phyloP scores from a whole-genome alignment of 23 red algal species.

The Gracilariopsis chorda region DNA sequence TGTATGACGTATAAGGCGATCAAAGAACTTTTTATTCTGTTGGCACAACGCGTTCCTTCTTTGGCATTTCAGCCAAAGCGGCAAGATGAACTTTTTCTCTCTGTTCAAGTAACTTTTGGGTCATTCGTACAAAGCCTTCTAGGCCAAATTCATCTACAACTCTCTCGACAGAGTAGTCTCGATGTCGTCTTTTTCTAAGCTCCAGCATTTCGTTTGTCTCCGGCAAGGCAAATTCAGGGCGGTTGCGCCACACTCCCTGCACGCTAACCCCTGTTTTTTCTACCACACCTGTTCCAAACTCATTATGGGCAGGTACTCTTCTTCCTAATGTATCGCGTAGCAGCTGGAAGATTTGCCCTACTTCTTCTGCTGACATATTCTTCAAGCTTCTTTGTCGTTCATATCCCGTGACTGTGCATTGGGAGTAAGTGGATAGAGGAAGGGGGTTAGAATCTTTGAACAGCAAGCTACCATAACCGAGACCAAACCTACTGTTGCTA shows the following conservation, averaged over 20 bases:
- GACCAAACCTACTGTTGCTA: too few relatives aligned
- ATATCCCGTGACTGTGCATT: slow-evolving; percentile 36
- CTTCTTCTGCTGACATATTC: slow-evolving; percentile 31
- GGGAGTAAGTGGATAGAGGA: neutral
- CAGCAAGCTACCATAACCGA: neutral
- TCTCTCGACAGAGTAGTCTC: slow-evolving; percentile 18
- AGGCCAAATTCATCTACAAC: slow-evolving; percentile 55
- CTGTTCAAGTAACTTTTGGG: slow-evolving; percentile 32
- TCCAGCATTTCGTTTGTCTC: slow-evolving; percentile 14
- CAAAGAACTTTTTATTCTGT: slow-evolving; percentile 45
- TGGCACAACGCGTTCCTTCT: slow-evolving; percentile 25
- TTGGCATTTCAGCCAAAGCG: slow-evolving; percentile 38
- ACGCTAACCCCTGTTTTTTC: slow-evolving; percentile 42
- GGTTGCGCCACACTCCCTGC: slow-evolving; percentile 62
- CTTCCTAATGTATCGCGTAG: slow-evolving; percentile 56
- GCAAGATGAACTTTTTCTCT: neutral
- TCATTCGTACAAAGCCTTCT: slow-evolving; percentile 36
- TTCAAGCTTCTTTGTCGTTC: slow-evolving; percentile 36
- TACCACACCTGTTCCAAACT: slow-evolving; percentile 42
- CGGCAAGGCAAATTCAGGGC: neutral
- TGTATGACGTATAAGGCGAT: too few relatives aligned
- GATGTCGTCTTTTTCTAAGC: neutral
- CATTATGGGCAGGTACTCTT: slow-evolving; percentile 43
- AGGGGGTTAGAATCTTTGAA: neutral
- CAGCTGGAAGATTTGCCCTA: slow-evolving; percentile 11